These are phyloP conservation scores for Plasmodium berghei DNA, from an alignment of 169 alveolate genomes.

Conservation along the genomic window DNA sequence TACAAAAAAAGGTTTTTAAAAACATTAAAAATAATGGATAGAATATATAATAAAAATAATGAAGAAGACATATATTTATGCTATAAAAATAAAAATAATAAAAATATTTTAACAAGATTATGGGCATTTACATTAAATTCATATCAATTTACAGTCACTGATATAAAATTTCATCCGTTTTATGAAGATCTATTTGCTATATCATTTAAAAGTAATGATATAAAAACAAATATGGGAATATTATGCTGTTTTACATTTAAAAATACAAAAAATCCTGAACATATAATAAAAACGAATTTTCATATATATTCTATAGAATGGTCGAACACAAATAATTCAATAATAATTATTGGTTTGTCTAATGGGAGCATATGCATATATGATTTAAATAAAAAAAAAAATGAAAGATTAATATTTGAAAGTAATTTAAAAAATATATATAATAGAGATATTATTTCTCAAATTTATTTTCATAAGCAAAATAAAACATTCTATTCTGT, in stretches of 20 bases:
- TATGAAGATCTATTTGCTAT: constrained; percentile 77
- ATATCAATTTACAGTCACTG: constrained; percentile 63
- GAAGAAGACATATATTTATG: constrained; percentile 73
- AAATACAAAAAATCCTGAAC: constrained; percentile 75
- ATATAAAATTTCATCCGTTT: constrained; percentile 70
- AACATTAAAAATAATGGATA: constrained; percentile 75
- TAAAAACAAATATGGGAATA: constrained; percentile 67
- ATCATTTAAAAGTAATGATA: constrained; percentile 66
- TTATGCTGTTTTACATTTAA: constrained; percentile 72
- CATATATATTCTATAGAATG: constrained; percentile 71
- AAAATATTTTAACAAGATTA: constrained; percentile 64
- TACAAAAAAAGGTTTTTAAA: constrained; percentile 45
- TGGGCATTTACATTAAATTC: constrained; percentile 47
- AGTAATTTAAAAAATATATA: constrained; percentile 64
- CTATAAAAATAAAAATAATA: constrained; percentile 61
- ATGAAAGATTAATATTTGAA: constrained; percentile 59
- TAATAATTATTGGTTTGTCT: constrained; percentile 67
- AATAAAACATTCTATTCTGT: constrained; percentile 66
- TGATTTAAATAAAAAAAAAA: constrained; percentile 74
- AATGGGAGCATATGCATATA: constrained; percentile 74
- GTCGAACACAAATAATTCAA: constrained; percentile 41
- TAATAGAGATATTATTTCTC: constrained; percentile 74
- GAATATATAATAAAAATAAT: constrained; percentile 74
- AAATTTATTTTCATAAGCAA: constrained; percentile 33
- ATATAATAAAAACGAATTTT: constrained; percentile 46